Evolutionary conservation across 2,329 filamentous ascomycete species (phyloP), one percentile per base, ranked within the genome.

Genomic region (Monosporascus sp.): DNA sequence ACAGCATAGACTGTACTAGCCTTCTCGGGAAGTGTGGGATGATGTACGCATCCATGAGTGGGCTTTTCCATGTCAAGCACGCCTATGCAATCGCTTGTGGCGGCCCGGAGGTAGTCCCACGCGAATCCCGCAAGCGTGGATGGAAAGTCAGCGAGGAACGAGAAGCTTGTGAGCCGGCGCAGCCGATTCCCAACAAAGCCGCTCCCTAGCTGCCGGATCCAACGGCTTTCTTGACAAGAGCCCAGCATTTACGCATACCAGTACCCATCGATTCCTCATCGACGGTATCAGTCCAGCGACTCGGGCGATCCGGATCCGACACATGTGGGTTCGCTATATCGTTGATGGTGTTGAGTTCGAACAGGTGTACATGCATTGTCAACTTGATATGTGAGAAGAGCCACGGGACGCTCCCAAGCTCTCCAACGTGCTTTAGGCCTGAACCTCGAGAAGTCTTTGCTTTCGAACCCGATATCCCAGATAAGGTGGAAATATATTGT

Each of bases 201-300:
- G 35, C 8, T 6, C 35, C n/a, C 31, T 37, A 37, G 47, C 60
- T 46, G 60, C 20, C 48, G 11, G 31, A 35, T 14, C 48, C 52
- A 41, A 54, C 55, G 6, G 52, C 60, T 15, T 64, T 61, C 49
- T 64, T 68, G 9, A 72, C 69, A 15, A 81, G 63, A 2, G 71
- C 64, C 79, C 79, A 82, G 61, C 80, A 82, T 59, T 80, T 81
- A 38, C 75, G 71, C 79, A 83, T 82, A 0, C 80, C 80, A 0
- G 79, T 82, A 0, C 80, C 79, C 79, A 83, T 82, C 0, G 78
- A 79, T 60, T 79, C 76, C 1, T 59, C 61, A 2, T 81, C 78
- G 1, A 80, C 68, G 7, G 70, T 68, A 3, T 65, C 60, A 1
- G 64, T 64, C 72, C 76, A 78, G 27, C 68, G 68, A 44, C 54